Evolutionary conservation across 2,329 filamentous ascomycete species (phyloP), one percentile per base, ranked within the genome.

Genomic region (Ophiocordyceps robertsii): DNA sequence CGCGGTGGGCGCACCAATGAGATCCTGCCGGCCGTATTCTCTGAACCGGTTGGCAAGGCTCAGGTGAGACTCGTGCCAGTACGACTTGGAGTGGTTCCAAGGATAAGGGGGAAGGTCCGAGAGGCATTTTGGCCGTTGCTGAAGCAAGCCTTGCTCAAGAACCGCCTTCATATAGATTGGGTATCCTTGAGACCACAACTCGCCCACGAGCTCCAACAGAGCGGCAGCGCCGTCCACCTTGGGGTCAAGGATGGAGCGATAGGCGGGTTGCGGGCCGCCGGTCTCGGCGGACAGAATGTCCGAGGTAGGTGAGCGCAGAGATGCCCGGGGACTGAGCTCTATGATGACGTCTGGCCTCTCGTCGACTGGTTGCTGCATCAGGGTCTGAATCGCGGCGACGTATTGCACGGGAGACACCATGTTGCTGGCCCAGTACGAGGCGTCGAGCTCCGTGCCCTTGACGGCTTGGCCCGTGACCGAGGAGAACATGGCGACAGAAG

Each of bases 11-110:
- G 64, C 59, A 1, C 73, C 73, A 24, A 76, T 65, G 2, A 77
- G 58, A 44, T 77, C 72, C 37, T 69, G 65, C 11, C 71, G 61
- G 2, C 65, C 62, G 41, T 64, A 64, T 24, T 62, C 56, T 13
- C 69, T 60, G 44, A 68, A 64, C 3, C 70, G 63, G 38, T 64
- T 63, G 11, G 64, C 59, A 13, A 55, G 51, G 17, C 66, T 67
- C 3, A 70, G 50, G 35, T 69, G 65, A 1, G 68, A 68, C 45
- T 77, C 72, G 45, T 71, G 64, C 72, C 73, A 76, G 51, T 74
- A 73, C 1, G 53, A 57, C 24, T 64, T 69, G 24, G 58, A 54
- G 44, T 75, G 72, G 29, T 75, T 72, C 72, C 73, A 77, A 3
- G 68, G 63, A 45, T 76, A 76, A 1, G 63, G 59, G 2, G 73